Conservation (phyloP, 1,139 yeast genomes). For the Debaryomyces sp. region DNA sequence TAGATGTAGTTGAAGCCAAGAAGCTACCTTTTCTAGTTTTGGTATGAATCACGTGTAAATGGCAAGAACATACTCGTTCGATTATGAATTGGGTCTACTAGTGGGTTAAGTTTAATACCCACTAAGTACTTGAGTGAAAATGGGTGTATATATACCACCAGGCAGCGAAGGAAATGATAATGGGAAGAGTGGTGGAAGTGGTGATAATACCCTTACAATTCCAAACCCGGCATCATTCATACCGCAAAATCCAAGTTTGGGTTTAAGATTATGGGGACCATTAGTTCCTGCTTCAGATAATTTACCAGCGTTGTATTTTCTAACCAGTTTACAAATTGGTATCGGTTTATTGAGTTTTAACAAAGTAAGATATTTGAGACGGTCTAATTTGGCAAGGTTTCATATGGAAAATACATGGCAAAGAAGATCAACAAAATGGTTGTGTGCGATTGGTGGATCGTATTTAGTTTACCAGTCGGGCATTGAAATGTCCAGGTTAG, state of each 20-base stretch:
- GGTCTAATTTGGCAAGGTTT: conserved; percentile 15
- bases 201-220: conserved; percentile 19
- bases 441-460: conserved; percentile 24
- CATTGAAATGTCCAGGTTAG: conserved; percentile 52
- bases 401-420: conserved; percentile 18
- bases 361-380: conserved; percentile 21
- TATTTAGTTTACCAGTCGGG: conserved; percentile 38
- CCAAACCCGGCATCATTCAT: conserved; percentile 27
- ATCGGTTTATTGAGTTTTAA: conserved; percentile 25
- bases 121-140: conserved; percentile 8
- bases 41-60: neutral
- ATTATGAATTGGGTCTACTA: neutral
- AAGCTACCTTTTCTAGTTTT: neutral
- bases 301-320: conserved; percentile 46
- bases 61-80: neutral
- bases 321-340: conserved; percentile 56
- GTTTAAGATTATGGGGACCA: conserved; percentile 63
- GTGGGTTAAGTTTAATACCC: neutral
- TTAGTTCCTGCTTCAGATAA: conserved; percentile 66
- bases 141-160: conserved; percentile 41
- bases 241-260: conserved; percentile 55
- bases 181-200: conserved; percentile 8
- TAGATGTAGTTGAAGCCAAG: neutral
- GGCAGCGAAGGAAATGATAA: conserved; percentile 16
- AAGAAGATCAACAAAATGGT: conserved; percentile 17